These are phyloP conservation scores for Alliaria petiolata DNA, from an alignment of 345 rosid genomes.

Conservation along the genomic window DNA sequence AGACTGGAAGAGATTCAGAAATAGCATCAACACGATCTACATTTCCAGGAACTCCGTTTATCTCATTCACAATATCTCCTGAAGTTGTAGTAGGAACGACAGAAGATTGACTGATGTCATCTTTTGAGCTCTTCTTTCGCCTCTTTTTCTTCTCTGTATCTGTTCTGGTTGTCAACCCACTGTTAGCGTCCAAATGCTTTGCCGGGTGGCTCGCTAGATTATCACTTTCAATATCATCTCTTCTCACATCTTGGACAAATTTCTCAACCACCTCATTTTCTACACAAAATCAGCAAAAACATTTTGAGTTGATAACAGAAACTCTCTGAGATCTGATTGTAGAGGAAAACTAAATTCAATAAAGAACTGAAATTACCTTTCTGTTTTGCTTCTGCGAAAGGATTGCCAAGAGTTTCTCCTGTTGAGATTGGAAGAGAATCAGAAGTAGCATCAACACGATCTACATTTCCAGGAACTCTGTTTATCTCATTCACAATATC, in stretches of 20 bases:
- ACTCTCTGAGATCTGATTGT: neutral
- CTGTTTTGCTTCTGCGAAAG: neutral
- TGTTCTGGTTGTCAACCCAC: neutral
- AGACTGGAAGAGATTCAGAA: neutral
- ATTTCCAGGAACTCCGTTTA: neutral
- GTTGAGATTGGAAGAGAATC: neutral
- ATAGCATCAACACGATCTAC: neutral
- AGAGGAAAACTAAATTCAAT: neutral
- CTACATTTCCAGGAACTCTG: constrained; percentile 4
- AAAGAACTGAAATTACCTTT: constrained; percentile 7
- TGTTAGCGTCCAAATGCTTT: neutral
- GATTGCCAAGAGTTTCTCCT: neutral
- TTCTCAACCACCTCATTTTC: neutral
- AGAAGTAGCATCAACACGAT: constrained; percentile 3
- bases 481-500: neutral
- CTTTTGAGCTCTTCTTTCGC: constrained; percentile 6
- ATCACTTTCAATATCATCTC: neutral
- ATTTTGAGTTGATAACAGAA: neutral
- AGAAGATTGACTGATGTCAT: neutral
- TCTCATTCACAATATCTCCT: neutral
- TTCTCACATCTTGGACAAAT: neutral
- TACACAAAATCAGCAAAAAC: neutral
- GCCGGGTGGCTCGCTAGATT: neutral
- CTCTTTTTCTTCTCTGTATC: neutral
- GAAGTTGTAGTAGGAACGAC: neutral